phyloP scores from a whole-genome alignment of 2,329 filamentous ascomycete species.

The Pyricularia sp. region DNA sequence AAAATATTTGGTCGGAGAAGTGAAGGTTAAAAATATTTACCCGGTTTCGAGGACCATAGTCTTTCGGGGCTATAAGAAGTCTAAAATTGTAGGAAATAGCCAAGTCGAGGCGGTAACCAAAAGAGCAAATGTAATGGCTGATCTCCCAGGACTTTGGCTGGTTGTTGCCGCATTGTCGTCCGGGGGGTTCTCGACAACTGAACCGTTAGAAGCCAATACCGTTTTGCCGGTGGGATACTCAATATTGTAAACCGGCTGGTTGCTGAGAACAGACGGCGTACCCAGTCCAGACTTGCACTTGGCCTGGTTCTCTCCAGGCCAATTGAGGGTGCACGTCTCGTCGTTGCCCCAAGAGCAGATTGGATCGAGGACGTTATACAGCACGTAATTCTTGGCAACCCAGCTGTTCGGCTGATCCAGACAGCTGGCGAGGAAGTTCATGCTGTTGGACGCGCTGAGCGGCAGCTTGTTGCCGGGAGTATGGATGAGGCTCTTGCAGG shows the following conservation, averaged over 20 bases:
- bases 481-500: conserved; percentile 41
- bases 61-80: background rate
- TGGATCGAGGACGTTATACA: conserved; percentile 44
- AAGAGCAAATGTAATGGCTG: background rate
- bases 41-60: background rate
- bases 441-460: conserved; percentile 46
- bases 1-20: background rate
- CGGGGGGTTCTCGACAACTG: conserved; percentile 13
- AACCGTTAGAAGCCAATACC: conserved; percentile 22
- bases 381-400: conserved; percentile 40
- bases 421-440: conserved; percentile 42
- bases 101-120: background rate
- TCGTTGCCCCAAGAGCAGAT: conserved; percentile 39
- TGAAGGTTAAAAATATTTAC: background rate
- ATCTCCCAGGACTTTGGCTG: background rate
- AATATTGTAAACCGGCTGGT: conserved; percentile 39
- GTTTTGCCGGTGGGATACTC: conserved; percentile 38
- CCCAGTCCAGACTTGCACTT: conserved; percentile 37
- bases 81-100: background rate
- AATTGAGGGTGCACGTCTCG: conserved; percentile 32
- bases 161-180: background rate
- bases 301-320: conserved; percentile 36
- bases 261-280: conserved; percentile 21
- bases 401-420: conserved; percentile 32
- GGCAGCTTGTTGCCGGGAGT: conserved; percentile 40